A percentile compares a stretch with the other conserved stretches of the same genome.
phyloP scores from a whole-genome alignment of 116 monocot species.

The Phalaenopsis hybrid region DNA sequence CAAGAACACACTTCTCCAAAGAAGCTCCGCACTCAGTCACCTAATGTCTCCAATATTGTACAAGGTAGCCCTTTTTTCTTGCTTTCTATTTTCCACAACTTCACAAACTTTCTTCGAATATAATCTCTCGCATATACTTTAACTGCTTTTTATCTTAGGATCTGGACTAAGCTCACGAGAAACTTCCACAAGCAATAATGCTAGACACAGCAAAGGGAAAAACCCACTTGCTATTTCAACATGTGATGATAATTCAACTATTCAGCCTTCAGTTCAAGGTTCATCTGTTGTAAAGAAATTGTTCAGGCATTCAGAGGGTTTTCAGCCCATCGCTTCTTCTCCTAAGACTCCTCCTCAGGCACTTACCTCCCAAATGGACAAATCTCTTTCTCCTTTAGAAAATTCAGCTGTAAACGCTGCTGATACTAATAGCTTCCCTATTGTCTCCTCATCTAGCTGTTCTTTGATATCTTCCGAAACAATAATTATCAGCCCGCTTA shows the following conservation, averaged over 20 bases:
- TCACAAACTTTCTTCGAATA: not conserved
- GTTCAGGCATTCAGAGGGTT: constrained; percentile 17
- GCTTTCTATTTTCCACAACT: not conserved
- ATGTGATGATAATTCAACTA: not conserved
- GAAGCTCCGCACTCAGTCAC: constrained; percentile 22
- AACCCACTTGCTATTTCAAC: constrained; percentile 4
- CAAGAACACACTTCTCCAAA: constrained; percentile 36
- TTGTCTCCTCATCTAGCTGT: constrained; percentile 26
- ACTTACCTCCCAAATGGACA: constrained; percentile 19
- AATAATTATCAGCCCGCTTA: constrained; percentile 73
- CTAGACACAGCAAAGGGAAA: not conserved
- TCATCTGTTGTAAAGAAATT: constrained; percentile 43
- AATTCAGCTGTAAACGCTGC: constrained; percentile 4
- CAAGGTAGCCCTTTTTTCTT: not conserved
- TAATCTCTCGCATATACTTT: not conserved
- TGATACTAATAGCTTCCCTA: constrained; percentile 8
- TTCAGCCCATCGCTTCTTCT: constrained; percentile 27
- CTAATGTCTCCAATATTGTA: not conserved
- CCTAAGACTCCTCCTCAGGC: constrained; percentile 52
- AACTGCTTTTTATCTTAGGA: constrained; percentile 10
- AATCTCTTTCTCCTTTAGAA: constrained; percentile 18
- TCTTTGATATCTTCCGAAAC: constrained; percentile 73
- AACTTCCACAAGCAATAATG: not conserved
- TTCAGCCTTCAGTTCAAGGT: constrained; percentile 13
- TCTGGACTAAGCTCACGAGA: constrained; percentile 12